Conservation (phyloP, 208 protist species). For the Wallacemonas rigidus region DNA sequence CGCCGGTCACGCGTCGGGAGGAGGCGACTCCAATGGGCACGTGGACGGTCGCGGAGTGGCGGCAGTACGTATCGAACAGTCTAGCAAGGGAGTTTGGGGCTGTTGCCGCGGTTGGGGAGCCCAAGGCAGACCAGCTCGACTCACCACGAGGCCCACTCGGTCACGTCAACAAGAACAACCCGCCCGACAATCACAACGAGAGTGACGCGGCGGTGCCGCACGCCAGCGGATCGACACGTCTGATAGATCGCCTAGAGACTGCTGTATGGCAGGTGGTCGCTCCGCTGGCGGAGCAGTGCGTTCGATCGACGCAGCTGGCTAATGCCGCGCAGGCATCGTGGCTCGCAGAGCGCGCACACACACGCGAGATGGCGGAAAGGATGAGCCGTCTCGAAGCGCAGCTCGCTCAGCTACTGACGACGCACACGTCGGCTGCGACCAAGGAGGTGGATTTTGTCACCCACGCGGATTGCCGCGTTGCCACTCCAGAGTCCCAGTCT, state of each 20-base stretch:
- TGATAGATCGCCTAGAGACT: not conserved
- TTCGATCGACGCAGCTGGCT: not conserved
- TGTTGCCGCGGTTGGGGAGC: not conserved
- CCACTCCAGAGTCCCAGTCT: not conserved
- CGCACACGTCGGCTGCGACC: not conserved
- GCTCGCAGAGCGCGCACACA: not conserved
- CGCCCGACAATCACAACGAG: no score
- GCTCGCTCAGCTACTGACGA: not conserved
- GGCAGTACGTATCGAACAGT: not conserved
- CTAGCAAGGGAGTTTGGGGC: not conserved
- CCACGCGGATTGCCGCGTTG: no score
- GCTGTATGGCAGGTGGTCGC: slow-evolving; percentile 3
- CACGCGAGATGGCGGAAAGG: not conserved
- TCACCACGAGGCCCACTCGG: no score
- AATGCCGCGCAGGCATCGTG: not conserved
- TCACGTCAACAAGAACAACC: no score
- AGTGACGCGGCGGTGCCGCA: no score
- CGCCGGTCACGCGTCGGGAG: not conserved
- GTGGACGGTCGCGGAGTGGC: not conserved
- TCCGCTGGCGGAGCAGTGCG: not conserved
- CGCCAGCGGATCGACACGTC: not conserved
- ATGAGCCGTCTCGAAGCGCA: not conserved
- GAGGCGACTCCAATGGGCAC: not conserved
- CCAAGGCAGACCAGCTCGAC: not conserved
- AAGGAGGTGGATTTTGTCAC: no score